Evolutionary conservation across 495 filamentous ascomycete genomes (phyloP), one percentile per base, ranked within the genome.

Genomic region (Talaromyces nanjingensis): DNA sequence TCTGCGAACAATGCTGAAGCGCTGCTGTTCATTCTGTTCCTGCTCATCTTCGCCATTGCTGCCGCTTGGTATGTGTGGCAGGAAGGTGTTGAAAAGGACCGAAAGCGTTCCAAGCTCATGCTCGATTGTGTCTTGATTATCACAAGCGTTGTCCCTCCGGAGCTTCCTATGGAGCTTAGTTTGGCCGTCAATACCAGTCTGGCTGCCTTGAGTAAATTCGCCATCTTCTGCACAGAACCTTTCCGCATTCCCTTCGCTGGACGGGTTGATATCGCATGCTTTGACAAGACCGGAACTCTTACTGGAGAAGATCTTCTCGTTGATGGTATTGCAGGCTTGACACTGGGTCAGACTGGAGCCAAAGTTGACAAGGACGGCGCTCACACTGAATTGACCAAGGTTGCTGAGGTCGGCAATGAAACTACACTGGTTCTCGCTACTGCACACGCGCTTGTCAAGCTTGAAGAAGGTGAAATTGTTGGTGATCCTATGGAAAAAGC

Each of bases 51-150:
- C 78, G 94, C 94, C 66, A 82, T 99, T 73, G 94, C 94, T 62
- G 94, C 94, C 34, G 96, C 93, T n/a, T 98, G 96, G 94, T 99
- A 99, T 73, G 94, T 99, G 57, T 99, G 94, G 94, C 86, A 92
- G 64, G 93, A 99, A 75, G 94, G 94, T 77, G 93, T 98, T 42
- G 76, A 82, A 62, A 89, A 88, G 78, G 93, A 98, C 73, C 88
- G 94, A 69, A 97, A 98, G 81, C 87, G 94, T 64, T 97, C 92
- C 22, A 99, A 99, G 83, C 84, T 99, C 33, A 84, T 99, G 63
- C 86, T 99, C 60, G 94, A 99, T 75, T 99, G 94, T 76, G 87
- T 99, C 68, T 85, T 99, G 64, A 99, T 99, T 69, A 84, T 98
- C 66, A 99, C 94, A 20, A 96, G 91, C 71, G 94, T 99, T 62